Evolutionary conservation across 2,329 filamentous ascomycete genomes (phyloP), one percentile per base, ranked within the genome.

Genomic region (Fusarium vanettenii): DNA sequence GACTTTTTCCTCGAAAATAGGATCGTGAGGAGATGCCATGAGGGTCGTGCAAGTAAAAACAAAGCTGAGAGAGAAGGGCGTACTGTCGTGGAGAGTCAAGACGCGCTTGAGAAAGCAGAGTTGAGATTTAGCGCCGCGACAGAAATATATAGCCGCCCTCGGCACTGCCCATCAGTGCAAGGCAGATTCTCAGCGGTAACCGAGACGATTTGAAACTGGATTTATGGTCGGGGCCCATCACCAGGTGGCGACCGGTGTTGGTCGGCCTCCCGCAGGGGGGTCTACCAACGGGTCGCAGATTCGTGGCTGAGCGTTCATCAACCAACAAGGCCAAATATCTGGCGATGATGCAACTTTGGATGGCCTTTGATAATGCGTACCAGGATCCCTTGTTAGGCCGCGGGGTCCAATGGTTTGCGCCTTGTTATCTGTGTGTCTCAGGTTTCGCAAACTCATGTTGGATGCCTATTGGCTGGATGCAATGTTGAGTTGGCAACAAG

Each of bases 251-350:
- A 65, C 27, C 43, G 22, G 29, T 65, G 56, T 66, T 55, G 56
- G 64, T 45, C 41, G 56, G 64, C 57, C 64, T 52, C 41, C 48
- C 35, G 41, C 64, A 66, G 25, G 27, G 48, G 48, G 48, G 48
- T 31, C 25, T n/a, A 1, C 13, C 1, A 18, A n/a, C 48, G 29
- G 56, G 29, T 20, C 60, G 33, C 52, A 50, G 25, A 60, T 63
- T 52, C 48, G 48, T 63, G 11, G 37, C 39, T 48, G 39, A 18
- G 63, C 52, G 39, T 60, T 56, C 48, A 39, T 48, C 27, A 31
- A 31, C 29, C 33, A 39, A n/a, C 48, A 59, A 20, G 14, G 52
- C 52, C 27, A 56, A 35, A 18, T 27, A 33, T 16, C 4, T 57
- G 13, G 13, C 6, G 6, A 37, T 57, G 31, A 59, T 39, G 20